These are phyloP conservation scores for Neodidymelliopsis sp. DNA, from an alignment of 2,329 filamentous ascomycete genomes.

Conservation along the genomic window DNA sequence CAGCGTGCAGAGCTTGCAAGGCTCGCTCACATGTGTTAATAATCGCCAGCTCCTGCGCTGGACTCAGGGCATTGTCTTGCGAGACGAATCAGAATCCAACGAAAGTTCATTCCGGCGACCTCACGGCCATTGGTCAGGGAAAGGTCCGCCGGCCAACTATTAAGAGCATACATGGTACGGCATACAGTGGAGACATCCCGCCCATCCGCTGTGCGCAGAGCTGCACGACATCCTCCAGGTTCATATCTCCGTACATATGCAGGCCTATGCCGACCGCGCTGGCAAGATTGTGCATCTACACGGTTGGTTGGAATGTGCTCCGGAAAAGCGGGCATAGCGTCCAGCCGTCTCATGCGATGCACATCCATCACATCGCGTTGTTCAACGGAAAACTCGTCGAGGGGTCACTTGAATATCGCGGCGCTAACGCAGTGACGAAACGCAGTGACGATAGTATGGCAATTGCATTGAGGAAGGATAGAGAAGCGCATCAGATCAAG, in stretches of 20 bases:
- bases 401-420: neutral
- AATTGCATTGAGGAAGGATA: neutral
- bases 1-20: too few relatives aligned
- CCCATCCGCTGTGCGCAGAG: conserved; percentile 1
- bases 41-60: too few relatives aligned
- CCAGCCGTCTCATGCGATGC: neutral
- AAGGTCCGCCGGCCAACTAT: neutral
- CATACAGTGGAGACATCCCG: conserved; percentile 2
- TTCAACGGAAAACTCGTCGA: neutral
- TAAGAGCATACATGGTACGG: conserved; percentile 1
- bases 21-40: too few relatives aligned
- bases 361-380: conserved; percentile 1
- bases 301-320: neutral
- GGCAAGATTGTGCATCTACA: neutral
- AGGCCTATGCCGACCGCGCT: neutral
- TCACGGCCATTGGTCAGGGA: neutral
- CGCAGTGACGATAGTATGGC: too few relatives aligned
- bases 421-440: conserved; percentile 4
- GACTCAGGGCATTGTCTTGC: too few relatives aligned
- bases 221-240: conserved; percentile 6
- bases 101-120: neutral
- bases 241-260: too few relatives aligned
- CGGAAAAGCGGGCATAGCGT: neutral
- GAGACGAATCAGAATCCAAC: too few relatives aligned
- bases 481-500: neutral